Base-by-base conservation (phyloP, 2,329 filamentous ascomycete genomes). In the Verticillium zaregamsianum region DNA sequence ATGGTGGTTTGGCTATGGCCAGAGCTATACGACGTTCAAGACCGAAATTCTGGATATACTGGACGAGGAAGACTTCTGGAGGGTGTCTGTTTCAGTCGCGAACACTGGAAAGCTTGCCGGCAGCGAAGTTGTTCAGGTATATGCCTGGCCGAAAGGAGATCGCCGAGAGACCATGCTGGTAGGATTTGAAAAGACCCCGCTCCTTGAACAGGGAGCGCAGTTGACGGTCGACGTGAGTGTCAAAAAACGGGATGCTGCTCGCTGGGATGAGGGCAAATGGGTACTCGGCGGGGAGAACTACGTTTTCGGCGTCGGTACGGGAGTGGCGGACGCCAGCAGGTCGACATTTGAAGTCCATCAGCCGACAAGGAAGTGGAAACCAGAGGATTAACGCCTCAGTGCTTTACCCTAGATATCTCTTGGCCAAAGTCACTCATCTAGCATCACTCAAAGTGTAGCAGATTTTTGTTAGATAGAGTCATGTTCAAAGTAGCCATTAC, bases 1-100 rank as follows among this genome's bases (percentile, higher is more conserved):
- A 0, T 91, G 90, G 72, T 80, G 86, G 49, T 64, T 64, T 17
- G 61, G 63, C 2, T 57, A 61, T 35, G 64, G 64, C 12, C 35
- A 62, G 31, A 59, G 62, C 2, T 60, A 64, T 25, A 61, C 62
- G 11, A 15, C 58, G 2, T 65, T 65, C 37, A 67, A 55, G 3
- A 60, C 64, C 33, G 57, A 49, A 5, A 28, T 28, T 1, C 37
- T 64, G 2, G 23, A 35, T 35, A 35, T 35, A 11, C 14, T 35
- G 14, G 33, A 35, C 33, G 33, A 61, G n/a, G 69, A 14, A 14
- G 33, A 35, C 4, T 5, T 35, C 14, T 35, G 33, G 33, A 35
- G 33, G 14, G 33, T 35, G 33, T 14, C 14, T 14, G 11, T 35
- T 35, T 35, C 33, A 9, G 33, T 35, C 2, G 11, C 9, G 9